Base-by-base conservation (phyloP, 2,329 filamentous ascomycete genomes). In the Neobulgaria alba region DNA sequence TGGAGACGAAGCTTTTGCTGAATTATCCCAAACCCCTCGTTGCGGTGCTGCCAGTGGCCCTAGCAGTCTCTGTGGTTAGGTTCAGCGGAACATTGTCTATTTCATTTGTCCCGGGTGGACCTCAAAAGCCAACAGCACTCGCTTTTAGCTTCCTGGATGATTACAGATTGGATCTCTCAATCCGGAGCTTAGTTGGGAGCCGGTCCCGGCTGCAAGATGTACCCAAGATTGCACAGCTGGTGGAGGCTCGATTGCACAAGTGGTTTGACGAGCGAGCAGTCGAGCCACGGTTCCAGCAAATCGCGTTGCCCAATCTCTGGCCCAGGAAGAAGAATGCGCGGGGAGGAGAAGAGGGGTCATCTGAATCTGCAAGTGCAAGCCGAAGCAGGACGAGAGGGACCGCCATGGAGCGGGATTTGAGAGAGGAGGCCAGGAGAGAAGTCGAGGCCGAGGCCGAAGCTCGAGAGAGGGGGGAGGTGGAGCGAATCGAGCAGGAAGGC, bases 71-170 rank as follows among this genome's bases (percentile, higher is more conserved):
- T 12, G 85, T 98, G 12, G 86, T 95, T 12, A 75, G 92, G 10
- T 98, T 98, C 63, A 95, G 88, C 35, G 92, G 92, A 31, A 98
- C 92, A 0, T 67, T 98, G 14, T 93, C 86, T 33, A 84, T 96
- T 33, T 94, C 87, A 1, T 94, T 96, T 58, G 86, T 94, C 44
- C 92, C 92, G 1, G 78, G 53, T 0, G 82, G 79, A 53, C 72
- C 77, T 0, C 72, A 73, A 10, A 75, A 80, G 51, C 72, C 77
- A 3, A 95, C 92, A 3, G 93, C 88, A 59, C 82, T 98, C 61
- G 86, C 86, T 0, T 96, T 98, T 63, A 93, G 87, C 42, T 98
- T 98, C 58, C 72, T 90, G 23, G 85, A 90, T 59, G 85, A 92
- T 64, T 93, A 93, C 64, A 72, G 85, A 18, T 71, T 93, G 15